These are phyloP conservation scores for Eucalyptus pumila DNA, from an alignment of 345 rosid genomes.

Conservation along the genomic window DNA sequence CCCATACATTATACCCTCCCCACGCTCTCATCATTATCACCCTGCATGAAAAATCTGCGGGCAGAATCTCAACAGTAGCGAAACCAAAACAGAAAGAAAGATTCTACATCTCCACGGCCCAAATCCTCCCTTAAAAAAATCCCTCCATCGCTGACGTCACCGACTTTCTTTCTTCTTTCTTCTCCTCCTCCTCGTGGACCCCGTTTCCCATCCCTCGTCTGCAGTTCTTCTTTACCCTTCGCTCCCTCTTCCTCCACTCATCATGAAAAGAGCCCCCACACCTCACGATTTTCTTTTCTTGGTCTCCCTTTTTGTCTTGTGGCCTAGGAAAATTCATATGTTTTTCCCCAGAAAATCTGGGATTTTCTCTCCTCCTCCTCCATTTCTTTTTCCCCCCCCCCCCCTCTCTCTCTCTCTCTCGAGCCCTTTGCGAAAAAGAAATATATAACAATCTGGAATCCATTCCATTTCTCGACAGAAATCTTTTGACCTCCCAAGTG, in stretches of 20 bases:
- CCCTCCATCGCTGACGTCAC: background rate
- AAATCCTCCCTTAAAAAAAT: background rate
- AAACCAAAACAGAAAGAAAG: background rate
- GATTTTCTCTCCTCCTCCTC: background rate
- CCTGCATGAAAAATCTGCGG: background rate
- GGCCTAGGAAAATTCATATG: background rate
- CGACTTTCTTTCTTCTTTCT: background rate
- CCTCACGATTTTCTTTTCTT: background rate
- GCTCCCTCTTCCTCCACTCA: background rate
- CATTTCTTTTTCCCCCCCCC: background rate
- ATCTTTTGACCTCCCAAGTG: background rate
- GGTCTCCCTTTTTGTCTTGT: background rate
- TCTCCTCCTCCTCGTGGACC: background rate
- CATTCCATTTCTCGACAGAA: background rate
- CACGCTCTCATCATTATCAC: background rate
- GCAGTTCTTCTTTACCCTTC: background rate
- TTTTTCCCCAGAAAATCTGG: background rate
- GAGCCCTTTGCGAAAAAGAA: background rate
- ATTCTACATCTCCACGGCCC: background rate
- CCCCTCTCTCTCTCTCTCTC: background rate
- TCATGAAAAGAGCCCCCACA: background rate
- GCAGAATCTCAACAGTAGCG: background rate
- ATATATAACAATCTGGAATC: background rate
- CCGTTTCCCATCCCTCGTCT: background rate
- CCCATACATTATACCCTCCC: background rate